Conservation (phyloP, 2,329 filamentous ascomycete species). For the Amesomyces nigricolor region DNA sequence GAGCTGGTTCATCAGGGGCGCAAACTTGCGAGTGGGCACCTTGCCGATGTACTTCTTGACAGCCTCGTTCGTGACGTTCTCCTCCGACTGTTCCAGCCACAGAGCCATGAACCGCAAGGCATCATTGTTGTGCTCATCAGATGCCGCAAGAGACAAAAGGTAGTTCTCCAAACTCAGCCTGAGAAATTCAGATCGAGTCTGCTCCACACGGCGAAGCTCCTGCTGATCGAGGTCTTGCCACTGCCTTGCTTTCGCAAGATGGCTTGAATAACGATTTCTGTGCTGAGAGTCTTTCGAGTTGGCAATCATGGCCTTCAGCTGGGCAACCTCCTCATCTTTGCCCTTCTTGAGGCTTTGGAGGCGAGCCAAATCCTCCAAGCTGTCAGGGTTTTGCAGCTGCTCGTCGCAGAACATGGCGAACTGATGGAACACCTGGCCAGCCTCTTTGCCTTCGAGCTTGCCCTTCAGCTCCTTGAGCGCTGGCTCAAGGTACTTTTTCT, state of each 20-base stretch:
- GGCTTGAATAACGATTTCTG: conserved; percentile 51
- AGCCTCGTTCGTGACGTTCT: conserved; percentile 68
- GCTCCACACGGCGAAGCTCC: conserved; percentile 73
- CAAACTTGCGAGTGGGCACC: conserved; percentile 90
- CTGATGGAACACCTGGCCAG: conserved; percentile 86
- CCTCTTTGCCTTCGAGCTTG: conserved; percentile 61
- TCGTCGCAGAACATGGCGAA: conserved; percentile 94
- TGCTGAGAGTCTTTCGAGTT: conserved; percentile 47
- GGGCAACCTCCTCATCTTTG: conserved; percentile 73
- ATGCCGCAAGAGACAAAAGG: conserved; percentile 74
- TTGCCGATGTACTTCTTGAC: conserved; percentile 63
- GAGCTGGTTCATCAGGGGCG: conserved; percentile 87
- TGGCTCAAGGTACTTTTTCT: conserved; percentile 76
- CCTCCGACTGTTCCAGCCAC: conserved; percentile 85
- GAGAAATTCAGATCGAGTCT: conserved; percentile 76
- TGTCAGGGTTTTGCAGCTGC: conserved; percentile 81
- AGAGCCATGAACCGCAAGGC: conserved; percentile 87
- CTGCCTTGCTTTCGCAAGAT: conserved; percentile 67
- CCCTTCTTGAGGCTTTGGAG: conserved; percentile 72
- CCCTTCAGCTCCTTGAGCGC: conserved; percentile 77
- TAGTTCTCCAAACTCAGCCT: conserved; percentile 90
- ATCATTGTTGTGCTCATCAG: conserved; percentile 83
- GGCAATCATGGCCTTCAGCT: conserved; percentile 58
- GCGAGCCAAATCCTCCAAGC: conserved; percentile 75
- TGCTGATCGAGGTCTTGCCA: conserved; percentile 89